A percentile compares a stretch with the other conserved stretches of the same genome.
Evolutionary conservation across 2,329 filamentous ascomycete species (phyloP).

Genomic region (Emmonsiellopsis sp.): DNA sequence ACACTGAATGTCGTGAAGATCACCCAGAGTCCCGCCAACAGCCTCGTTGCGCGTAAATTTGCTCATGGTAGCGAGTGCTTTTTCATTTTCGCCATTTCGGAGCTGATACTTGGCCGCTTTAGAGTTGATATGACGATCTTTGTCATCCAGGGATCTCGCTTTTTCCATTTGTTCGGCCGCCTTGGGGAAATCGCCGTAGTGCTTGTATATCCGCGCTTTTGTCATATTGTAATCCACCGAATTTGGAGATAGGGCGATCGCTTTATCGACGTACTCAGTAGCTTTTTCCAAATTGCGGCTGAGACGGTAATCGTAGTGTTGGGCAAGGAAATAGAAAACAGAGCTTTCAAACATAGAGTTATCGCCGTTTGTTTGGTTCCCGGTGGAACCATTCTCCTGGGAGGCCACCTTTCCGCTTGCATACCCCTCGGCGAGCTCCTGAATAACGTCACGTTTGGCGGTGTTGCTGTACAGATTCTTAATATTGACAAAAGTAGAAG

Average conservation of each 20-base stretch:
- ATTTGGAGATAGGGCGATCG: slow-evolving; percentile 67
- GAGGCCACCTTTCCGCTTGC: slow-evolving; percentile 45
- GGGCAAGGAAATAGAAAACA: slow-evolving; percentile 84
- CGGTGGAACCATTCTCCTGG: slow-evolving; percentile 42
- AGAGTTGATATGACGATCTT: slow-evolving; percentile 95
- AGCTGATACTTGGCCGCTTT: slow-evolving; percentile 97
- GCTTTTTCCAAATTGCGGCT: slow-evolving; percentile 80
- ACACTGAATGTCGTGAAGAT: slow-evolving; percentile 96
- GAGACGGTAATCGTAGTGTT: slow-evolving; percentile 90
- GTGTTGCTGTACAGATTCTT: slow-evolving; percentile 81
- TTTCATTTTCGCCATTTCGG: slow-evolving; percentile 81
- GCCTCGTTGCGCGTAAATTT: slow-evolving; percentile 91
- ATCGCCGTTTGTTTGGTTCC: slow-evolving; percentile 42
- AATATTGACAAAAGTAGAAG: slow-evolving; percentile 92
- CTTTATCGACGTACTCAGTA: slow-evolving; percentile 70
- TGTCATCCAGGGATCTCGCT: slow-evolving; percentile 74
- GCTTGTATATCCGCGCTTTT: slow-evolving; percentile 90
- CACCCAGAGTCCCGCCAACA: slow-evolving; percentile 74
- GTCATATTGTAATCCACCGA: slow-evolving; percentile 92
- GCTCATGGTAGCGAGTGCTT: slow-evolving; percentile 77
- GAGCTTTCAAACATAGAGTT: slow-evolving; percentile 62
- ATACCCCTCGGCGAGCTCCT: slow-evolving; percentile 70
- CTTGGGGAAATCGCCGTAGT: slow-evolving; percentile 67
- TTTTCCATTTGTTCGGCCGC: slow-evolving; percentile 83
- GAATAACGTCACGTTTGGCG: slow-evolving; percentile 68